These are phyloP conservation scores for Cryptosporidium muris DNA, from an alignment of 169 alveolate genomes.

Conservation along the genomic window DNA sequence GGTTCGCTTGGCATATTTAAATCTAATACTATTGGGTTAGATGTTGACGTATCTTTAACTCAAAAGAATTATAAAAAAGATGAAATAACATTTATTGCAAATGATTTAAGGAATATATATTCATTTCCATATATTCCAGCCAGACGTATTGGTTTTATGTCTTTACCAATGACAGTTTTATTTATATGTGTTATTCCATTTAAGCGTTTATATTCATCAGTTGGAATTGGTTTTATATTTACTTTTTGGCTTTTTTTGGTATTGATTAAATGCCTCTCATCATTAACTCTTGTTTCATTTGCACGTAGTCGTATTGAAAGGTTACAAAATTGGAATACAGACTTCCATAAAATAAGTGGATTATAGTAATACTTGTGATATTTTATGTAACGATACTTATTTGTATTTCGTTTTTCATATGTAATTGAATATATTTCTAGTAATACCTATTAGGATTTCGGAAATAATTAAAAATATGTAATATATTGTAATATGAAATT, in stretches of 20 bases:
- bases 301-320: conserved; percentile 50
- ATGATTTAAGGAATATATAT: conserved; percentile 35
- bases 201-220: conserved; percentile 39
- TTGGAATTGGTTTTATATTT: conserved; percentile 30
- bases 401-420: too few species aligned
- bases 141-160: conserved; percentile 65
- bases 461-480: too few species aligned
- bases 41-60: conserved; percentile 44
- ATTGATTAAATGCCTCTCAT: conserved; percentile 34
- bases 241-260: conserved; percentile 53
- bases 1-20: conserved; percentile 10
- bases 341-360: conserved; percentile 59
- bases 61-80: conserved; percentile 12
- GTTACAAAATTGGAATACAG: conserved; percentile 46
- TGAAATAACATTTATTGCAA: conserved; percentile 37
- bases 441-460: too few species aligned
- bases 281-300: conserved; percentile 39
- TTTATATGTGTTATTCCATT: conserved; percentile 50
- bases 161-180: conserved; percentile 49
- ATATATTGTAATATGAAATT: too few species aligned
- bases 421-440: too few species aligned
- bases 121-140: conserved; percentile 66
- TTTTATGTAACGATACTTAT: too few species aligned
- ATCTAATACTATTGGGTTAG: conserved; percentile 55
- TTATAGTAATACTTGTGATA: not conserved